phyloP scores from a whole-genome alignment of 1,284 basidiomycete species.

The Trametes versicolor region DNA sequence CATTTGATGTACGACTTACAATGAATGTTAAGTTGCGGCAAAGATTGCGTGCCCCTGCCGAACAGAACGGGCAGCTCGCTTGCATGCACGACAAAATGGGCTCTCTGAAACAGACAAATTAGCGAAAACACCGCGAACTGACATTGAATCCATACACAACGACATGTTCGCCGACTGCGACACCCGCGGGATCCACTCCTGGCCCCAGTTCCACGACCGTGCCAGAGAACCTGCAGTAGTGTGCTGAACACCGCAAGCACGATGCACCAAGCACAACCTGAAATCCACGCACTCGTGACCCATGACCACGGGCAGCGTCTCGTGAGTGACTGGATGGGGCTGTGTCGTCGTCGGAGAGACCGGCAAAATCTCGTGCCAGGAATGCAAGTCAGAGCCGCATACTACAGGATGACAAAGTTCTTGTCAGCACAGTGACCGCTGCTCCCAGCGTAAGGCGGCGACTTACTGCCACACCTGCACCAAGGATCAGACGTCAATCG shows the following conservation, averaged over 20 bases:
- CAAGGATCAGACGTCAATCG: not conserved
- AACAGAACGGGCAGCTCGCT: conserved; percentile 29
- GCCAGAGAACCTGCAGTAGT: conserved; percentile 42
- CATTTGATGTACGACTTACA: conserved; percentile 25
- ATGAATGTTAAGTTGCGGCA: conserved; percentile 42
- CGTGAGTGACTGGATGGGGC: conserved; percentile 42
- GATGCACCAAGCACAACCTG: not conserved
- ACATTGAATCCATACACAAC: conserved; percentile 38
- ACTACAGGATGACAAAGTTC: conserved; percentile 14
- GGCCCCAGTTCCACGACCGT: conserved; percentile 41
- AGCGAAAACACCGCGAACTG: not conserved
- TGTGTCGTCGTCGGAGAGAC: conserved; percentile 34
- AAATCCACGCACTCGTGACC: conserved; percentile 44
- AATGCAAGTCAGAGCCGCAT: conserved; percentile 44
- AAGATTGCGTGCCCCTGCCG: conserved; percentile 32
- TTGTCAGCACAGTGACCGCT: too few species aligned
- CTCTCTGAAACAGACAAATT: conserved; percentile 35
- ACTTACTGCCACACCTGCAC: conserved; percentile 22
- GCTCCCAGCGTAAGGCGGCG: not conserved
- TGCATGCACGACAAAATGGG: conserved; percentile 43
- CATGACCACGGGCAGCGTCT: conserved; percentile 43
- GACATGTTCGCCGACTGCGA: conserved; percentile 41
- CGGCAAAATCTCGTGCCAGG: conserved; percentile 36
- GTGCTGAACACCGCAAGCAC: not conserved
- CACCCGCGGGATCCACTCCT: conserved; percentile 37